A percentile compares a stretch with the other conserved stretches of the same genome.
These are phyloP conservation scores for Leccinum pallidistipes DNA, from an alignment of 1,284 basidiomycete species.

Conservation along the genomic window DNA sequence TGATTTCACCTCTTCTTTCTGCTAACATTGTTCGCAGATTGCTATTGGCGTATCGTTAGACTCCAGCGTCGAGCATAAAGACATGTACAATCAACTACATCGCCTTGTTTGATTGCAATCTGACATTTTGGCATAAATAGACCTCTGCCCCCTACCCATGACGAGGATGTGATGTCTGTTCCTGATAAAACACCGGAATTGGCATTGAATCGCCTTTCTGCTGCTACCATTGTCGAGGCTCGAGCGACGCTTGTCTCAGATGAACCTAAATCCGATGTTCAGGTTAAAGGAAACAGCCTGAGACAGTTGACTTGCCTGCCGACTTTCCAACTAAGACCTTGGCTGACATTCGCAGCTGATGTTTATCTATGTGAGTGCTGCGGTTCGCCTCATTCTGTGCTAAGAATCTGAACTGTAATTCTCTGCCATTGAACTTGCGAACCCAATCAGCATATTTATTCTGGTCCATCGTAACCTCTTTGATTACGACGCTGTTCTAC, in stretches of 20 bases:
- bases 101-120: slow-evolving; percentile 24
- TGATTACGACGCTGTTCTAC: slow-evolving; percentile 87
- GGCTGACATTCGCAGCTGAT: slow-evolving; percentile 48
- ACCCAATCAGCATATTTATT: slow-evolving; percentile 73
- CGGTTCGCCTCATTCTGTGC: slow-evolving; percentile 25
- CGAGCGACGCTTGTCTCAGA: not conserved
- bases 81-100: slow-evolving; percentile 32
- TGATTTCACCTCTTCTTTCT: not conserved
- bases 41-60: slow-evolving; percentile 32
- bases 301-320: not conserved
- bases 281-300: not conserved
- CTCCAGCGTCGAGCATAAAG: slow-evolving; percentile 16
- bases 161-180: slow-evolving; percentile 10
- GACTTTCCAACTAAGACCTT: slow-evolving; percentile 19
- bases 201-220: not conserved
- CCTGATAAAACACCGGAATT: not conserved
- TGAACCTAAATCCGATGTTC: not conserved
- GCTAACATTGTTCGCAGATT: slow-evolving; percentile 23
- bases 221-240: not conserved
- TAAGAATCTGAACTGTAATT: slow-evolving; percentile 43
- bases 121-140: slow-evolving; percentile 27
- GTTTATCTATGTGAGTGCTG: slow-evolving; percentile 52
- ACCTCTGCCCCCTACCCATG: slow-evolving; percentile 8
- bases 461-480: slow-evolving; percentile 85
- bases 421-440: not conserved